These are phyloP conservation scores for Rutstroemia sydowiana DNA, from an alignment of 2,329 filamentous ascomycete genomes.

Conservation along the genomic window DNA sequence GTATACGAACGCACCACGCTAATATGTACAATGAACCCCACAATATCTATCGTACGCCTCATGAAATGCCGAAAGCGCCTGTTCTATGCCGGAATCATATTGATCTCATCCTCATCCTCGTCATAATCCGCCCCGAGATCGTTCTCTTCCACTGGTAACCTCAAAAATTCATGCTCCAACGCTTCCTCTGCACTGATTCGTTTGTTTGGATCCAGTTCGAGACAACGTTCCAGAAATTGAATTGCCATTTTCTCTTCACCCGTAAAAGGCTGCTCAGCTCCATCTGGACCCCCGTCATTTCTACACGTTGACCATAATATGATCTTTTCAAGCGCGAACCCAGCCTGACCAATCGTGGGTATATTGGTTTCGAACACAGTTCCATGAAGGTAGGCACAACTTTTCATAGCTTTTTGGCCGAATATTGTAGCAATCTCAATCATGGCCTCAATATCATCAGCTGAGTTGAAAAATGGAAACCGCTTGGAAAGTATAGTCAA, in stretches of 20 bases:
- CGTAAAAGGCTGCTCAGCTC: conserved; percentile 42
- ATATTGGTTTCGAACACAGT: conserved; percentile 90
- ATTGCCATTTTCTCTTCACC: conserved; percentile 67
- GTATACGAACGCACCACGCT: conserved; percentile 4
- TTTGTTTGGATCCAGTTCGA: conserved; percentile 69
- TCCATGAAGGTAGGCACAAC: conserved; percentile 75
- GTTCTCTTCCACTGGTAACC: conserved; percentile 42
- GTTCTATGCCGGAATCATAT: conserved; percentile 5
- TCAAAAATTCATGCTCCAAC: conserved; percentile 59
- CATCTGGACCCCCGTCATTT: conserved; percentile 50
- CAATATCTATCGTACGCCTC: conserved; percentile 10
- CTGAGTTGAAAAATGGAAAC: conserved; percentile 97
- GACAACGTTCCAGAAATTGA: conserved; percentile 61
- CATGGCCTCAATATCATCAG: conserved; percentile 96
- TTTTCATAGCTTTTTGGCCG: conserved; percentile 75
- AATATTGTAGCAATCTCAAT: conserved; percentile 97
- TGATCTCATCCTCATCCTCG: conserved; percentile 23
- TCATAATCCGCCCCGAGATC: conserved; percentile 41
- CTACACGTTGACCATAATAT: conserved; percentile 90
- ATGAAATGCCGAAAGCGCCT: not conserved
- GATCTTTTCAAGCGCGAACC: conserved; percentile 87
- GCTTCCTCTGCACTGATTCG: conserved; percentile 71
- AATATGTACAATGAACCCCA: conserved; percentile 17
- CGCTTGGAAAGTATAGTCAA: conserved; percentile 87
- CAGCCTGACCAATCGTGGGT: conserved; percentile 77